Conservation (phyloP, 1,139 yeast species). For the Yamadazyma friedrichii region DNA sequence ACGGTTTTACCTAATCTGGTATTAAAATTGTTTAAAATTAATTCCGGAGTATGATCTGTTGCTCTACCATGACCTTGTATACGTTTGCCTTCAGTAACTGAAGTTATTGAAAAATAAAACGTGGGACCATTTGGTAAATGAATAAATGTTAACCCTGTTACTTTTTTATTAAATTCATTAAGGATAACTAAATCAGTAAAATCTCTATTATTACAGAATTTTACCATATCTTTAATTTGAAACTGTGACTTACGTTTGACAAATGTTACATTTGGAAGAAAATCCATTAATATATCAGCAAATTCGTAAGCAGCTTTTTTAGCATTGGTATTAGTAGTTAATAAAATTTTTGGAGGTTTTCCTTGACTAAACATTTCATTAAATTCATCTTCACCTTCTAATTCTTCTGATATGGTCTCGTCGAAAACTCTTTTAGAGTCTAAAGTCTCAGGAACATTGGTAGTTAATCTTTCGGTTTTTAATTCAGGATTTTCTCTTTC, state of each 20-base stretch:
- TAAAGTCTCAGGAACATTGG: constrained; percentile 82
- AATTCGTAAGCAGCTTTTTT: constrained; percentile 86
- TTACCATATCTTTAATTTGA: constrained; percentile 81
- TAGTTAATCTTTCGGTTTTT: constrained; percentile 73
- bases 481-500: constrained; percentile 81
- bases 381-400: constrained; percentile 86
- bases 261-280: constrained; percentile 82
- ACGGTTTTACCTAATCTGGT: constrained; percentile 92
- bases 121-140: constrained; percentile 96
- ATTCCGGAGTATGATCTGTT: constrained; percentile 88
- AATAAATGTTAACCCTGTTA: constrained; percentile 87
- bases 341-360: constrained; percentile 71
- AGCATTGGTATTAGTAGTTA: constrained; percentile 88
- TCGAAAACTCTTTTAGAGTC: constrained; percentile 88
- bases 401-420: constrained; percentile 71
- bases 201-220: constrained; percentile 74
- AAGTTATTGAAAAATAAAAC: constrained; percentile 83
- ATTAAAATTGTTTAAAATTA: constrained; percentile 85
- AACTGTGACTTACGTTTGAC: constrained; percentile 84
- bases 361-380: constrained; percentile 55
- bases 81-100: constrained; percentile 69
- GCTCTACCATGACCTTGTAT: constrained; percentile 89
- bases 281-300: constrained; percentile 81
- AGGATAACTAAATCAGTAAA: constrained; percentile 85
- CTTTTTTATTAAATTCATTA: constrained; percentile 90